Conservation (phyloP, 140 eudicot genomes). For the Senecio squalidus region DNA sequence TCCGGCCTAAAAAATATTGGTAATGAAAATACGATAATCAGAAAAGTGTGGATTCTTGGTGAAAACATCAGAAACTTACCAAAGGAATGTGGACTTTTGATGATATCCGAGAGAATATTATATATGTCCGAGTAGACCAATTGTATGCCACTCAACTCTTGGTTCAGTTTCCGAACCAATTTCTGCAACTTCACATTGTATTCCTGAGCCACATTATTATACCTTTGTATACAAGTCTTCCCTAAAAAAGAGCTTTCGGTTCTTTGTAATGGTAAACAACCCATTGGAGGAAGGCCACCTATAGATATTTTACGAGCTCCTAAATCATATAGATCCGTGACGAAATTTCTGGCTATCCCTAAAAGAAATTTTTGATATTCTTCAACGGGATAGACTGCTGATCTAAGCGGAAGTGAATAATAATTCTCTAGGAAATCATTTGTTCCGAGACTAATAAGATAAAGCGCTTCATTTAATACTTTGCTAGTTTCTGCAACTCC, state of each 20-base stretch:
- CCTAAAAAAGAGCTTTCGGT: conserved; percentile 31
- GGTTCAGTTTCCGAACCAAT: conserved; percentile 39
- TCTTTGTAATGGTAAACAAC: conserved; percentile 73
- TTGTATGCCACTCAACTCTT: conserved; percentile 41
- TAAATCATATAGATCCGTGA: conserved; percentile 38
- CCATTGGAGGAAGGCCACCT: conserved; percentile 87
- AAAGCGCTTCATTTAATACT: conserved; percentile 54
- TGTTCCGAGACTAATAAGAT: conserved; percentile 70
- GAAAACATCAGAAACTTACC: conserved; percentile 37
- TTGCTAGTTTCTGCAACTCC: conserved; percentile 44
- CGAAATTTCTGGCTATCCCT: conserved; percentile 48
- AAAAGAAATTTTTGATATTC: conserved; percentile 48
- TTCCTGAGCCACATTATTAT: conserved; percentile 56
- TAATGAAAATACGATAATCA: neutral
- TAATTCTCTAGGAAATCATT: conserved; percentile 80
- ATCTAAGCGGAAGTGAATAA: conserved; percentile 43
- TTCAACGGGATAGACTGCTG: conserved; percentile 40
- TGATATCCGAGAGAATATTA: conserved; percentile 43
- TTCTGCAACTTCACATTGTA: conserved; percentile 52
- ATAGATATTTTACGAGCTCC: conserved; percentile 79
- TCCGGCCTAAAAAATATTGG: neutral
- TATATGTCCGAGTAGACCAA: conserved; percentile 57
- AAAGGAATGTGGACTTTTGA: conserved; percentile 49
- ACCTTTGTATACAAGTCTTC: conserved; percentile 38
- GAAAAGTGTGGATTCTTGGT: neutral